Evolutionary conservation across 306 rosid genomes (phyloP).

Genomic region (Psophocarpus tetragonolobus): DNA sequence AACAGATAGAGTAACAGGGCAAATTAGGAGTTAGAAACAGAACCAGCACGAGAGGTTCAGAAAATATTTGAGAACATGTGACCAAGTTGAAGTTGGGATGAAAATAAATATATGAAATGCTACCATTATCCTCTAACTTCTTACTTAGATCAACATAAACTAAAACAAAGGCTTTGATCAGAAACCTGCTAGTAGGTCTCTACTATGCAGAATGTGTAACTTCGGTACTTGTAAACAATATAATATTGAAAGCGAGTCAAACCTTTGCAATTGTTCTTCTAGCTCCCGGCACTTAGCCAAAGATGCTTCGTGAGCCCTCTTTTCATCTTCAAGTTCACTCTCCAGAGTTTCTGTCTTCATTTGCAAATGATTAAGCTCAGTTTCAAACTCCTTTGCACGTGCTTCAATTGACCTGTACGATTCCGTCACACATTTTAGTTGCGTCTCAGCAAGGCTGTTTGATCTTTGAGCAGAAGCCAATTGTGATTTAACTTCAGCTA

Average conservation of each 20-base stretch:
- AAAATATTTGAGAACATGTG: neutral
- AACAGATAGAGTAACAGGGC: constrained; percentile 23
- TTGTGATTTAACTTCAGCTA: constrained; percentile 83
- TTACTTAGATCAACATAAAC: constrained; percentile 14
- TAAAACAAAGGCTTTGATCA: neutral
- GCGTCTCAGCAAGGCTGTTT: constrained; percentile 88
- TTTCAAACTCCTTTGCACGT: constrained; percentile 76
- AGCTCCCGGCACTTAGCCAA: constrained; percentile 69
- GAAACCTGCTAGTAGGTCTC: constrained; percentile 3
- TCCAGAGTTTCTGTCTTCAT: constrained; percentile 71
- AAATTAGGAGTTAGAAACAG: constrained; percentile 36
- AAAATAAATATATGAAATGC: neutral
- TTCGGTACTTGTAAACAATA: neutral
- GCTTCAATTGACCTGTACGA: constrained; percentile 92
- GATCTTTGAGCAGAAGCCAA: constrained; percentile 80
- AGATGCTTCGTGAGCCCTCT: constrained; percentile 65
- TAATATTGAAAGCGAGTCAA: constrained; percentile 31
- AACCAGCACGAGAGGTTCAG: neutral
- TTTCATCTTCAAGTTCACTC: constrained; percentile 76
- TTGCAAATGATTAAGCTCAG: constrained; percentile 68
- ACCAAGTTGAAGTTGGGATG: constrained; percentile 2
- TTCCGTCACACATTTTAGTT: constrained; percentile 97
- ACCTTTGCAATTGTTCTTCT: constrained; percentile 87
- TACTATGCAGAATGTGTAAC: constrained; percentile 20
- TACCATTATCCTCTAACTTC: neutral